Conservation (phyloP, 2,329 filamentous ascomycete species). For the Beauveria scarabaeidicola region DNA sequence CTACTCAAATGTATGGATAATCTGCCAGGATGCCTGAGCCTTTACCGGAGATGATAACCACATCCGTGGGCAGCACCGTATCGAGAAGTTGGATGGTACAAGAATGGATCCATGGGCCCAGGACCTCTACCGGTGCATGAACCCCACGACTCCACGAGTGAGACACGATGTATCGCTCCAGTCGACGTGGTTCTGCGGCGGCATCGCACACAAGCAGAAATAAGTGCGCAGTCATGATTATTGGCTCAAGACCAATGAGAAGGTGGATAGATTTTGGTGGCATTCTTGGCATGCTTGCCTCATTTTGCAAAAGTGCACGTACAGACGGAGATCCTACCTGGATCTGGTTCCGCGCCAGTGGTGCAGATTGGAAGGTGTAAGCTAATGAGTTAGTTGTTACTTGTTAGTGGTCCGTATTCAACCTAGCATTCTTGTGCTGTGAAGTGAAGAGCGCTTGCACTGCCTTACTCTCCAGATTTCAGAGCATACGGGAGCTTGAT, state of each 20-base stretch:
- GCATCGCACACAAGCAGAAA: too few species aligned
- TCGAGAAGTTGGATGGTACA: background rate
- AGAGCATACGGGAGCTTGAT: background rate
- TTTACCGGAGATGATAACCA: background rate
- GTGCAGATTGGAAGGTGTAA: too few species aligned
- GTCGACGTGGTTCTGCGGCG: too few species aligned
- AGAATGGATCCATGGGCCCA: background rate
- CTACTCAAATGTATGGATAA: too few species aligned
- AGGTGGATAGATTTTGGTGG: too few species aligned
- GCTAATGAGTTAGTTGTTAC: too few species aligned
- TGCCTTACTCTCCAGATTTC: background rate
- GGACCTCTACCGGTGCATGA: background rate
- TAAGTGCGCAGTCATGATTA: too few species aligned
- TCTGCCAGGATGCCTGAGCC: too few species aligned
- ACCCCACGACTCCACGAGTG: background rate
- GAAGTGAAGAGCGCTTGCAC: background rate
- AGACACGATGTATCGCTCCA: too few species aligned
- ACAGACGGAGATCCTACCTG: background rate
- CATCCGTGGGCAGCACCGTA: background rate
- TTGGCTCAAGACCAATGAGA: too few species aligned
- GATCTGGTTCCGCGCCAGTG: background rate
- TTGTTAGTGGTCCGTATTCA: background rate
- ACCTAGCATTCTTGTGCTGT: background rate
- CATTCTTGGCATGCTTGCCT: too few species aligned
- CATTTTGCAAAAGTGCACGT: too few species aligned